Evolutionary conservation across 768 basidiomycete genomes (phyloP).

Genomic region (Termitomyces sp.): DNA sequence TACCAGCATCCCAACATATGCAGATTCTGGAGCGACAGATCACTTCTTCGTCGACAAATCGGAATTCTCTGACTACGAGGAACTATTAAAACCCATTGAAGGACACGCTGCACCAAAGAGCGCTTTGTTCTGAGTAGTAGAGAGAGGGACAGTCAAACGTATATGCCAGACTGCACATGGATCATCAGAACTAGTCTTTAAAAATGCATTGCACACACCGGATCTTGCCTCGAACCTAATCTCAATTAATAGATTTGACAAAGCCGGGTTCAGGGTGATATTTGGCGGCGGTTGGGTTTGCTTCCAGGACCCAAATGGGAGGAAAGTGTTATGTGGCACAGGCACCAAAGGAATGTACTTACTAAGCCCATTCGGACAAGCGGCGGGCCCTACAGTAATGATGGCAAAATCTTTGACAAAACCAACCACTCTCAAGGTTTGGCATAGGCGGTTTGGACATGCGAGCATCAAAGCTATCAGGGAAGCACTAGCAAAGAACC

Average conservation of each 20-base stretch:
- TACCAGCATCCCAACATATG: not conserved
- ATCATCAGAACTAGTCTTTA: not conserved
- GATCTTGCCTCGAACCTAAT: not conserved
- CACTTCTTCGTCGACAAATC: not conserved
- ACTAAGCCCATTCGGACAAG: not conserved
- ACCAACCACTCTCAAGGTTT: not conserved
- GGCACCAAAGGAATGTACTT: not conserved
- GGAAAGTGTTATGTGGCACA: not conserved
- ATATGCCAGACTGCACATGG: not conserved
- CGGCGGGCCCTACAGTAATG: no score
- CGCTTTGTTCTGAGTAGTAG: not conserved
- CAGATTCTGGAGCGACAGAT: not conserved
- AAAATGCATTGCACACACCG: not conserved
- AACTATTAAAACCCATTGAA: not conserved
- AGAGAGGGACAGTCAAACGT: not conserved
- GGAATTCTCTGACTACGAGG: not conserved
- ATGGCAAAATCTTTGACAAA: not conserved
- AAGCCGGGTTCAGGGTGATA: not conserved
- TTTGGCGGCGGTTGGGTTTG: not conserved
- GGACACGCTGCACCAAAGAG: not conserved
- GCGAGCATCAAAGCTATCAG: not conserved
- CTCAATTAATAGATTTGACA: not conserved
- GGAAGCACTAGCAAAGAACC: not conserved
- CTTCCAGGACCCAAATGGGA: not conserved
- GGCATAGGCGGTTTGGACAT: not conserved